Percentiles rank a stretch among this genome's conserved stretches.
phyloP scores from a whole-genome alignment of 1,284 basidiomycete genomes.

The Athelia psychrophila region DNA sequence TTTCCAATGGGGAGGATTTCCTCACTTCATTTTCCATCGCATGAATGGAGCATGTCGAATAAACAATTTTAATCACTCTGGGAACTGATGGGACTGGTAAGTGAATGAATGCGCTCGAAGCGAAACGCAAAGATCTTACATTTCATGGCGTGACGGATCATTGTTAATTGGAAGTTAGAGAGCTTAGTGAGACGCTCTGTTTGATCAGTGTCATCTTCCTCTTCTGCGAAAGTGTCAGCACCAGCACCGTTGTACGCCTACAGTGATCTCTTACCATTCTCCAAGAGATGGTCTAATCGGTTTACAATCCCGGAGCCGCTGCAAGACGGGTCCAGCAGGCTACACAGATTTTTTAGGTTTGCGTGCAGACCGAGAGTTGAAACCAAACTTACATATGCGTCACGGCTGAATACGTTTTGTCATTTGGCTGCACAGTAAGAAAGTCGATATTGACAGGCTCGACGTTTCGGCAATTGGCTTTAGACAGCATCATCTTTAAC shows the following conservation, averaged over 20 bases:
- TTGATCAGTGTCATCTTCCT: slow-evolving; percentile 46
- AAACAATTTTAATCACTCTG: slow-evolving; percentile 80
- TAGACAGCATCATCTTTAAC: slow-evolving; percentile 78
- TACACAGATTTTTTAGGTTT: slow-evolving; percentile 25
- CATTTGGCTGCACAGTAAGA: slow-evolving; percentile 65
- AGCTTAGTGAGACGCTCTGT: slow-evolving; percentile 79
- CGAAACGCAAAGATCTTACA: slow-evolving; percentile 48
- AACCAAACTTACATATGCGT: slow-evolving; percentile 76
- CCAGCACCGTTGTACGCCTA: not conserved
- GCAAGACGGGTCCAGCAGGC: slow-evolving; percentile 90
- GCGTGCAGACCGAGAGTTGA: slow-evolving; percentile 5
- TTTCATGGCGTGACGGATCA: slow-evolving; percentile 94
- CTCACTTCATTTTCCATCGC: slow-evolving; percentile 85
- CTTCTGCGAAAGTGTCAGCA: slow-evolving; percentile 28
- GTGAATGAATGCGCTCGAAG: slow-evolving; percentile 3
- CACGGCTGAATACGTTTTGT: slow-evolving; percentile 58
- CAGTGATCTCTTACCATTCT: slow-evolving; percentile 46
- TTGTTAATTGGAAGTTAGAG: slow-evolving; percentile 85
- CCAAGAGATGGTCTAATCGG: slow-evolving; percentile 81
- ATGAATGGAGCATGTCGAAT: slow-evolving; percentile 96
- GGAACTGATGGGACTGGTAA: slow-evolving; percentile 37
- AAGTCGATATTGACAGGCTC: slow-evolving; percentile 77
- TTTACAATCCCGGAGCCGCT: slow-evolving; percentile 93
- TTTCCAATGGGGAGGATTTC: slow-evolving; percentile 49
- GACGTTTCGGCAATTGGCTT: slow-evolving; percentile 79